Percentiles rank a stretch among this genome's conserved stretches.
phyloP scores from a whole-genome alignment of 306 rosid genomes.

The Castanospermum australe region DNA sequence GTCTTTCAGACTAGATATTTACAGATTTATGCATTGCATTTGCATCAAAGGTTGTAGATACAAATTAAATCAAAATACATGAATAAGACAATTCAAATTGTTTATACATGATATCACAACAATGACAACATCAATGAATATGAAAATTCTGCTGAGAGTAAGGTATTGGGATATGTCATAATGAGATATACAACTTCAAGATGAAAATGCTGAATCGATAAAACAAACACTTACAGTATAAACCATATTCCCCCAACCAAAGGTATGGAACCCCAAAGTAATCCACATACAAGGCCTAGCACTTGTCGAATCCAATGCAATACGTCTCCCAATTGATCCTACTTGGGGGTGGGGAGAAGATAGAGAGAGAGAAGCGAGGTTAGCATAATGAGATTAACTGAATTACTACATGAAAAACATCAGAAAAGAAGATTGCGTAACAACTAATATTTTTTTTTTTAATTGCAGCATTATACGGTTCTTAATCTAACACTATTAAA shows the following conservation, averaged over 20 bases:
- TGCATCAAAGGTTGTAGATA: background rate
- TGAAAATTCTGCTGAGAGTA: too few species aligned
- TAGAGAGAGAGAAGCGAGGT: background rate
- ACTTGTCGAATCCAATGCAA: constrained; percentile 98
- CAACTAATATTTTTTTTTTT: background rate
- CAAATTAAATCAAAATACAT: background rate
- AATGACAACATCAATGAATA: background rate
- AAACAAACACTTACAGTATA: constrained; percentile 63
- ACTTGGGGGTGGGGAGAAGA: background rate
- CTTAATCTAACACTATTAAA: background rate
- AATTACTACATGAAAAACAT: background rate
- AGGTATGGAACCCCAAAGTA: constrained; percentile 90
- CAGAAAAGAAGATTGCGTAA: background rate
- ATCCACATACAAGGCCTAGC: constrained; percentile 69
- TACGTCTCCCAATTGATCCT: constrained; percentile 98
- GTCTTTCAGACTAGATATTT: background rate
- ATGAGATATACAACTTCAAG: background rate
- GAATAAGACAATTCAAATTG: background rate
- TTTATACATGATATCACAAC: background rate
- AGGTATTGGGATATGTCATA: too few species aligned
- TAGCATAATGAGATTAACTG: background rate
- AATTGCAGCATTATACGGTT: background rate
- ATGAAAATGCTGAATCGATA: background rate
- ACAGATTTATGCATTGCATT: constrained; percentile 14
- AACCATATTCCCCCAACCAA: constrained; percentile 96